phyloP scores from a whole-genome alignment of 176 grass and related monocot genomes.

The Rhynchospora tenuis region DNA sequence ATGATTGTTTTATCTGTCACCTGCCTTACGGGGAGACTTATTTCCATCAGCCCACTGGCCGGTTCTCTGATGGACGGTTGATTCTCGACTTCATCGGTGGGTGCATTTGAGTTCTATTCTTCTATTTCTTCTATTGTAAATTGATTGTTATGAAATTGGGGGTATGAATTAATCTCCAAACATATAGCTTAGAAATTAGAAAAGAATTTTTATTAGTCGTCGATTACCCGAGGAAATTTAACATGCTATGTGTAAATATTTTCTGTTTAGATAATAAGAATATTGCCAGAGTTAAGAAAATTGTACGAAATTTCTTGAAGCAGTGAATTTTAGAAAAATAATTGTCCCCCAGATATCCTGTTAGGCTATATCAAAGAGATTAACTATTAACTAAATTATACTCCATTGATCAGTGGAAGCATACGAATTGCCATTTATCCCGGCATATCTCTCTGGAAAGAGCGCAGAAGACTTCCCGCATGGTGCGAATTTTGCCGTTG shows the following conservation, averaged over 20 bases:
- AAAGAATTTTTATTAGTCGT: neutral
- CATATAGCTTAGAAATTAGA: neutral
- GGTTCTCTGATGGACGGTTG: conserved; percentile 63
- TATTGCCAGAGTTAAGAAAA: neutral
- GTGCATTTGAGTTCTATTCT: neutral
- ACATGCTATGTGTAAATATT: neutral
- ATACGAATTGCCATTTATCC: conserved; percentile 14
- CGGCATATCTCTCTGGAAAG: conserved; percentile 45
- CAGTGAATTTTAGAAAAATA: neutral
- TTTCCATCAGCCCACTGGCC: conserved; percentile 57
- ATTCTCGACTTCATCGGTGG: conserved; percentile 86
- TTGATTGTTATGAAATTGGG: neutral
- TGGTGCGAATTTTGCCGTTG: conserved; percentile 84
- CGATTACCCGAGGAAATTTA: neutral
- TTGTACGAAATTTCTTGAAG: neutral
- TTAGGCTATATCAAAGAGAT: neutral
- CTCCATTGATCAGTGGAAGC: conserved; percentile 22
- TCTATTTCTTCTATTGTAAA: neutral
- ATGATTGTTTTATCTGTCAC: no score
- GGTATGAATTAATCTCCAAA: neutral
- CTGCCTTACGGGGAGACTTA: conserved; percentile 64
- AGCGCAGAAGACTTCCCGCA: conserved; percentile 36
- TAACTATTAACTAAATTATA: neutral
- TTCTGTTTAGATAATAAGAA: neutral
- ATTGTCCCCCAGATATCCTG: no score